phyloP scores from a whole-genome alignment of 257 asterid genomes.

The Handroanthus guayacan region DNA sequence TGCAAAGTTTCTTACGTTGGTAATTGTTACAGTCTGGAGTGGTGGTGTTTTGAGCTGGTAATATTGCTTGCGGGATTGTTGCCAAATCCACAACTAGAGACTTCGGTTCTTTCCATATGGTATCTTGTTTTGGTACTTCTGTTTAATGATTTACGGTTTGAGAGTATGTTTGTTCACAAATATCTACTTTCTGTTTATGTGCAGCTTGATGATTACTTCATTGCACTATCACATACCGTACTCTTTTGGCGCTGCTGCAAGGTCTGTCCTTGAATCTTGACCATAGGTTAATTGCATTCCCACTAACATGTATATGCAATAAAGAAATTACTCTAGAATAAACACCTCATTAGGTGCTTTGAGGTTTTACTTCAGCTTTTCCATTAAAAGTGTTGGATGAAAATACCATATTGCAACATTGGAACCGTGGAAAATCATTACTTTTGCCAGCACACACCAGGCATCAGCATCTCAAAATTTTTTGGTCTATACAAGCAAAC shows the following conservation, averaged over 20 bases:
- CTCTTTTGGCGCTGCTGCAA: conserved; percentile 80
- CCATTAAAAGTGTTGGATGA: no score
- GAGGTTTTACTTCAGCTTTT: no score
- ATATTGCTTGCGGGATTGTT: conserved; percentile 73
- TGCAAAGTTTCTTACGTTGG: neutral
- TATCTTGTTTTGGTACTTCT: conserved; percentile 45
- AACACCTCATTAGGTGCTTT: neutral
- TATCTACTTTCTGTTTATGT: conserved; percentile 3
- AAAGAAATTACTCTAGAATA: neutral
- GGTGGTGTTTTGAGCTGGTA: conserved; percentile 86
- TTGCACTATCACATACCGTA: conserved; percentile 71
- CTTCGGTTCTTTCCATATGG: conserved; percentile 84
- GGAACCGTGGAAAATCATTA: no score
- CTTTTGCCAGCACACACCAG: no score
- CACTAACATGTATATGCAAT: neutral
- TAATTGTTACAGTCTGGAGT: conserved; percentile 60
- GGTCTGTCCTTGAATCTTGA: conserved; percentile 45
- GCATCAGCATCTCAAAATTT: no score
- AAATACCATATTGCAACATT: no score
- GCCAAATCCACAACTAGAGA: conserved; percentile 80
- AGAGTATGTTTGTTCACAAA: neutral
- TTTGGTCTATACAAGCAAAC: no score
- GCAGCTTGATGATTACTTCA: conserved; percentile 67
- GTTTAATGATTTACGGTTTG: conserved; percentile 40
- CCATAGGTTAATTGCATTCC: neutral